phyloP scores from a whole-genome alignment of 331 rosid genomes.

The Spiraea crenata region DNA sequence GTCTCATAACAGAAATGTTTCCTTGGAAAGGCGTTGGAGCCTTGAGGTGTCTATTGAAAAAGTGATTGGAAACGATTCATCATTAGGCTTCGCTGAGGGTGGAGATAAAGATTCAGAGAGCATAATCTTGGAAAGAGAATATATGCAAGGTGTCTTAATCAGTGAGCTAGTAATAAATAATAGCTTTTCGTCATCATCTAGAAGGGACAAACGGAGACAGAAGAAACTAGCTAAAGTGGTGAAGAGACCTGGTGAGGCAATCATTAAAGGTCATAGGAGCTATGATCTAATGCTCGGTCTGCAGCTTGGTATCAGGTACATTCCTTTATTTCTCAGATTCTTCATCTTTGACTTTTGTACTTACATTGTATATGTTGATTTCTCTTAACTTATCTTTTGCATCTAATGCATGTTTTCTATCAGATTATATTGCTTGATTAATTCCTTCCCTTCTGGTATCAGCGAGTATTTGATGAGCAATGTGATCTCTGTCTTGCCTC shows the following conservation, averaged over 20 bases:
- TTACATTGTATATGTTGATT: constrained; percentile 10
- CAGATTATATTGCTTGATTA: constrained; percentile 10
- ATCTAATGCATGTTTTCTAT: neutral
- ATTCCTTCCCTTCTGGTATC: constrained; percentile 2
- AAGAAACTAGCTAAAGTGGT: constrained; percentile 76
- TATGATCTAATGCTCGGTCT: constrained; percentile 97
- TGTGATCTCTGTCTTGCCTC: neutral
- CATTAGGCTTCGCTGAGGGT: constrained; percentile 43
- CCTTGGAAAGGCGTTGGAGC: constrained; percentile 98
- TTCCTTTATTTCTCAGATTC: constrained; percentile 10
- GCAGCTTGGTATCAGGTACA: constrained; percentile 99
- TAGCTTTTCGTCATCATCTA: constrained; percentile 61
- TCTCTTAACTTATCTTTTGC: constrained; percentile 20
- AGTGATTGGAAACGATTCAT: constrained; percentile 66
- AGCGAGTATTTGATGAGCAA: neutral
- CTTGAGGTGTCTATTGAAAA: constrained; percentile 96
- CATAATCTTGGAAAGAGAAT: constrained; percentile 89
- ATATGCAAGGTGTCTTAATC: constrained; percentile 97
- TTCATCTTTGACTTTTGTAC: constrained; percentile 19
- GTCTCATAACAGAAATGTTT: constrained; percentile 64
- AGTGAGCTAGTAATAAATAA: constrained; percentile 76
- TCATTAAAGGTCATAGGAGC: constrained; percentile 96
- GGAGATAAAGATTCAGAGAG: constrained; percentile 50
- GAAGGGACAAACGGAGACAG: constrained; percentile 66
- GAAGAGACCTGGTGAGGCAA: constrained; percentile 90